These are phyloP conservation scores for Neoboletus magnificus DNA, from an alignment of 768 basidiomycete species.

Conservation along the genomic window DNA sequence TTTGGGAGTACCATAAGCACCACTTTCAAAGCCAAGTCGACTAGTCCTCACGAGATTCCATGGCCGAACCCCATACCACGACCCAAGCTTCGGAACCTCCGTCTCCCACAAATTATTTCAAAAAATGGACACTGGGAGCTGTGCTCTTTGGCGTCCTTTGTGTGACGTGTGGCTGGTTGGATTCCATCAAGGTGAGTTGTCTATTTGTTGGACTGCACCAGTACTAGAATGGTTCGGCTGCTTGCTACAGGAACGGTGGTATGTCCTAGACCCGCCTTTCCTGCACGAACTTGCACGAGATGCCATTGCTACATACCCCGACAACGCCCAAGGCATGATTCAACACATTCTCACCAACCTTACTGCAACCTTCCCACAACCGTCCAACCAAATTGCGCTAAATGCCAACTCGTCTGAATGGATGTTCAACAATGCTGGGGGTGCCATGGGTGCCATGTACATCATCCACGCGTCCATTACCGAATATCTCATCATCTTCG, in stretches of 20 bases:
- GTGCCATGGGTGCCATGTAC: constrained; percentile 98
- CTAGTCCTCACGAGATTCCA: constrained; percentile 4
- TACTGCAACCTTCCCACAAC: constrained; percentile 61
- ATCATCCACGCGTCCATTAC: constrained; percentile 95
- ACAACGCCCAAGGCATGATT: constrained; percentile 72
- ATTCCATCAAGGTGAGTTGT: constrained; percentile 58
- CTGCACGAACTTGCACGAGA: constrained; percentile 72
- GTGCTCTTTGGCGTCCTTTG: constrained; percentile 27
- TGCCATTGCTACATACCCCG: constrained; percentile 64
- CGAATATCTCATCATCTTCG: constrained; percentile 95
- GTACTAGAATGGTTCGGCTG: not conserved
- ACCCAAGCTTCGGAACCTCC: not conserved
- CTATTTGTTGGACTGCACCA: not conserved
- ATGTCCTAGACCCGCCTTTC: constrained; percentile 71
- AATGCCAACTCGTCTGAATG: constrained; percentile 69
- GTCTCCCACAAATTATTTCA: constrained; percentile 9
- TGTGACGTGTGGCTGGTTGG: constrained; percentile 48
- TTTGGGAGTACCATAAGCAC: not conserved
- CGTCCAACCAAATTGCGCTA: constrained; percentile 49
- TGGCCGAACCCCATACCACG: constrained; percentile 16
- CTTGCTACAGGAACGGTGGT: constrained; percentile 68
- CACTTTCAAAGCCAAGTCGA: not conserved
- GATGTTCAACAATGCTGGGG: constrained; percentile 97
- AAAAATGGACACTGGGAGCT: constrained; percentile 34
- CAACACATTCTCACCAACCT: constrained; percentile 80